Conservation (phyloP, 495 filamentous ascomycete genomes). For the Trichoderma gamsii region DNA sequence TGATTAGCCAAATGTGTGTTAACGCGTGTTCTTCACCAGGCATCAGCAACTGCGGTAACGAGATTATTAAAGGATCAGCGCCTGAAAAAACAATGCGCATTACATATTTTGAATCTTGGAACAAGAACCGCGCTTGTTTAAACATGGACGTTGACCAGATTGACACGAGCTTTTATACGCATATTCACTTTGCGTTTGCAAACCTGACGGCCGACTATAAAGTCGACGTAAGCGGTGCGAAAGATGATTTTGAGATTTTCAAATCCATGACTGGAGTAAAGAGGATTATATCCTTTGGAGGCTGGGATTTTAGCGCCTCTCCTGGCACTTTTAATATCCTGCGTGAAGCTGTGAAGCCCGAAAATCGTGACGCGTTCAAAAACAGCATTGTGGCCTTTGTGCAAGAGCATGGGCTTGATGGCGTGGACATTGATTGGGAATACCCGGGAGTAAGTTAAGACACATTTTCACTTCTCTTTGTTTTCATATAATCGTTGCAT, state of each 20-base stretch:
- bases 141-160: constrained; percentile 22
- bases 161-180: constrained; percentile 31
- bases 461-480: not conserved
- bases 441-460: constrained; percentile 13
- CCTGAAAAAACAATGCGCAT: constrained; percentile 18
- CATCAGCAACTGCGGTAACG: constrained; percentile 43
- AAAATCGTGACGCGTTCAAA: constrained; percentile 32
- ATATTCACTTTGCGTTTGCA: constrained; percentile 43
- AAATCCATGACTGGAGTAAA: constrained; percentile 24
- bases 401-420: constrained; percentile 28
- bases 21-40: constrained; percentile 18
- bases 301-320: constrained; percentile 41
- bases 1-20: no score
- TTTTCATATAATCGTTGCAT: not conserved
- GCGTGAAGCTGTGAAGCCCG: constrained; percentile 30
- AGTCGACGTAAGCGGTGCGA: no score
- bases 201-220: not conserved
- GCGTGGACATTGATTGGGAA: constrained; percentile 23
- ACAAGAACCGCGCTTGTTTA: constrained; percentile 24
- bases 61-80: constrained; percentile 26
- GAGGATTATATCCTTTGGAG: constrained; percentile 42
- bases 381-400: constrained; percentile 34
- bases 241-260: constrained; percentile 24
- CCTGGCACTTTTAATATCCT: constrained; percentile 32
- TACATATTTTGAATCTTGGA: constrained; percentile 31